phyloP scores from a whole-genome alignment of 2,329 filamentous ascomycete species.

The Hymenoscyphus occultus region DNA sequence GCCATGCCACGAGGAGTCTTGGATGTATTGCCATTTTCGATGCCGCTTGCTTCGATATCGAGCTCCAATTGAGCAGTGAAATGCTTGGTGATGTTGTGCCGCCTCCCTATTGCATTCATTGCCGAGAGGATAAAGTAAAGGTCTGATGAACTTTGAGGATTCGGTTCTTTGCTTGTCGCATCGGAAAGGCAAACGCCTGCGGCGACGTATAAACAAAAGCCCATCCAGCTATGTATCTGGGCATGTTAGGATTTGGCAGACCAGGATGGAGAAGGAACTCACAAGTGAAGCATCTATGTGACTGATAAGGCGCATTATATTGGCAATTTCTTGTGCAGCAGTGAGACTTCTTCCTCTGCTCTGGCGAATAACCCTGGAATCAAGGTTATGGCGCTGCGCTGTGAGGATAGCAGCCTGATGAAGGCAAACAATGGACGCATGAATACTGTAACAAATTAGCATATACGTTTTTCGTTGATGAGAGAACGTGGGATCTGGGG shows the following conservation, averaged over 20 bases:
- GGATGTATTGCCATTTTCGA: background rate
- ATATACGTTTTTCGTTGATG: background rate
- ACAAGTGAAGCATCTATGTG: slow-evolving; percentile 67
- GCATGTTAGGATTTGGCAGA: slow-evolving; percentile 19
- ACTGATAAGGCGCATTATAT: slow-evolving; percentile 75
- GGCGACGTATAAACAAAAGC: slow-evolving; percentile 82
- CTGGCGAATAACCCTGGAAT: slow-evolving; percentile 61
- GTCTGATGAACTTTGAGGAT: slow-evolving; percentile 39
- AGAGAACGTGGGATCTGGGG: background rate
- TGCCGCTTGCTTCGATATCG: slow-evolving; percentile 59
- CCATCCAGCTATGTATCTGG: slow-evolving; percentile 74
- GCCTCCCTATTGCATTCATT: slow-evolving; percentile 72
- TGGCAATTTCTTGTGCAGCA: slow-evolving; percentile 79
- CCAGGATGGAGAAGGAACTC: slow-evolving; percentile 38
- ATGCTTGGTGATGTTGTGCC: slow-evolving; percentile 73
- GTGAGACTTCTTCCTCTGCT: slow-evolving; percentile 73
- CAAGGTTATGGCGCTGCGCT: slow-evolving; percentile 68
- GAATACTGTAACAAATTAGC: slow-evolving; percentile 46
- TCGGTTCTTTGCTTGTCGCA: slow-evolving; percentile 46
- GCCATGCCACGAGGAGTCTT: background rate
- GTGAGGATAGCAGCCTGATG: slow-evolving; percentile 87
- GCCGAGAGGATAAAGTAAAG: slow-evolving; percentile 75
- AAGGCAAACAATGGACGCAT: slow-evolving; percentile 82
- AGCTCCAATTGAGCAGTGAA: slow-evolving; percentile 82
- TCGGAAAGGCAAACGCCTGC: slow-evolving; percentile 80